Base-by-base conservation (phyloP, 1,139 yeast species). In the Geotrichum restrictum region DNA sequence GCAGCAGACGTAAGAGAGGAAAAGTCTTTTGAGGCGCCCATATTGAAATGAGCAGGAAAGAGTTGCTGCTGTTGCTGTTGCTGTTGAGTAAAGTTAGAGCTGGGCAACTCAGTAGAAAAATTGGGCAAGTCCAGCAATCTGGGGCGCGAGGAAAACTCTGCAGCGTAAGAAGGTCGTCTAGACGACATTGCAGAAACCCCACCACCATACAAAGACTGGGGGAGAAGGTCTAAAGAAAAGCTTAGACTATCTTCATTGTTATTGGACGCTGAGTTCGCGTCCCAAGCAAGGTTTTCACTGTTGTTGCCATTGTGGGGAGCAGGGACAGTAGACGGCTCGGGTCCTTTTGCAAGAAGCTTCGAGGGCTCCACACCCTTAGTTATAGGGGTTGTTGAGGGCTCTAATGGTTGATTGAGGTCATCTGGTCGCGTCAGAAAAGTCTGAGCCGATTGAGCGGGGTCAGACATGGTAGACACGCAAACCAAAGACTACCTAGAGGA, bases 111-210 rank as follows among this genome's bases (percentile, higher is more conserved):
- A 43, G 47, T 11, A 8, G 44, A 19, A 24, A 32, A 27, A 32
- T 51, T 48, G n/a, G 54, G 39, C 21, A 45, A 43, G 16, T 57
- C 57, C 50, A 56, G 32, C 14, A 56, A 47, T 39, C 55, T 48
- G 5, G 66, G 66, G 2, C 69, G 57, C 11, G 71, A 43, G 55
- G 71, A 58, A 48, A 66, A 64, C 54, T 66, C 69, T 1, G 69
- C 69, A 24, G 69, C 66, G 52, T 61, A 66, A 16, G 69, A 64
- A 3, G 69, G 69, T 14, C 69, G 56, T 40, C 69, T 56, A 3
- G 69, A 64, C 29, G 69, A 65, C 43, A 64, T 54, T 2, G 62
- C 59, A 18, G 64, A 55, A 31, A 61, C 24, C 13, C 46, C 48
- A 18, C 59, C 57, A 45, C 62, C 57, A 39, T 56, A 56, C 16